Base-by-base conservation (phyloP, 2,329 filamentous ascomycete genomes). In the Sporothrix mexicana region DNA sequence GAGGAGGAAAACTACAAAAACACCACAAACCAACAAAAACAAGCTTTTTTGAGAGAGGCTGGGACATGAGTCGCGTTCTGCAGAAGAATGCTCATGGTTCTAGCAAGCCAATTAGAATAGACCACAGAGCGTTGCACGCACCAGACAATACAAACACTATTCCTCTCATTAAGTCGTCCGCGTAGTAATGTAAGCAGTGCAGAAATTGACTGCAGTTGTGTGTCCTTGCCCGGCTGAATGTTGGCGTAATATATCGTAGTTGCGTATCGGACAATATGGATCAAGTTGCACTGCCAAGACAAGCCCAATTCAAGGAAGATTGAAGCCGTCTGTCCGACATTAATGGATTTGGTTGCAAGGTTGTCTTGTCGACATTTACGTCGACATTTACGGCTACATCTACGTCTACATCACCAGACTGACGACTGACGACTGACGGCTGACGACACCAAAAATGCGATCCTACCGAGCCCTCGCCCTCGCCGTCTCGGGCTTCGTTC, bases 1-100 rank as follows among this genome's bases (percentile, higher is more conserved):
- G 55, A 59, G 13, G 55, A 59, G 23, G 15, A 66, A 6, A 4
- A 23, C 10, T 36, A 66, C 61, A 66, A 66, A 66, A 66, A 66
- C 41, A 66, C 36, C 4, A 36, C 12, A 47, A 66, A 66, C 25
- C n/a, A 45, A 66, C 41, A 1, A 47, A 47, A 66, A 66, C 30
- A 59, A n/a, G 41, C 41, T 15, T 36, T 36, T 62, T 41, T 20
- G 61, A 47, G 61, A 47, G n/a, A 17, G 41, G 41, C 17, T 0
- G 41, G 20, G n/a, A 47, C 10, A 25, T 6, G 41, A 15, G 2
- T n/a, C n/a, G n/a, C n/a, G n/a, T n/a, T n/a, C n/a, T n/a, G n/a
- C n/a, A n/a, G n/a, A n/a, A n/a, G n/a, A n/a, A n/a, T n/a, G n/a
- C n/a, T n/a, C n/a, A n/a, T n/a, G n/a, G n/a, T n/a, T n/a, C 30